These are phyloP conservation scores for Claviceps capensis DNA, from an alignment of 2,329 filamentous ascomycete genomes.

Conservation along the genomic window DNA sequence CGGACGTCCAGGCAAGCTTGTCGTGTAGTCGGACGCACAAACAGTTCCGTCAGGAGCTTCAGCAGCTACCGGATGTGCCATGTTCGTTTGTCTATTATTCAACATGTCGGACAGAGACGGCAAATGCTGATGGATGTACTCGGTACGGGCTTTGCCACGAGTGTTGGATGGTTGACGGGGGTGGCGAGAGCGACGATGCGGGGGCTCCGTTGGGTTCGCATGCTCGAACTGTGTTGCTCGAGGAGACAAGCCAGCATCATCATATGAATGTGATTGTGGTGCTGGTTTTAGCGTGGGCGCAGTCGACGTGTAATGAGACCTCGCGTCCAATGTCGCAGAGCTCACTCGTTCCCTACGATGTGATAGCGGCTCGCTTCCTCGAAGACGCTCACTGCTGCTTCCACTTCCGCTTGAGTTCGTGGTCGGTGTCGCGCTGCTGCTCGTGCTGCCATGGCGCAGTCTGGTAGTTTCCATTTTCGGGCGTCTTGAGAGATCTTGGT, in stretches of 20 bases:
- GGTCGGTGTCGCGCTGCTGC: slow-evolving; percentile 26
- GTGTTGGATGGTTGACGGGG: slow-evolving; percentile 15
- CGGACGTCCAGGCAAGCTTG: slow-evolving; percentile 8
- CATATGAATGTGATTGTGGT: slow-evolving; percentile 23
- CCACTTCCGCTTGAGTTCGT: slow-evolving; percentile 28
- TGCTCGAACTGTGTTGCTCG: slow-evolving; percentile 22
- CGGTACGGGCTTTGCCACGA: slow-evolving; percentile 13
- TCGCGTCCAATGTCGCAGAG: slow-evolving; percentile 32
- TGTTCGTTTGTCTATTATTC: slow-evolving; percentile 18
- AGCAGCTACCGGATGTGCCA: slow-evolving; percentile 7
- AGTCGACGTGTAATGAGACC: slow-evolving; percentile 29
- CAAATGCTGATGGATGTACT: slow-evolving; percentile 21
- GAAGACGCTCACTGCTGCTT: slow-evolving; percentile 33
- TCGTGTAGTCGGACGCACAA: background rate
- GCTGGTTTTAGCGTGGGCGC: slow-evolving; percentile 22
- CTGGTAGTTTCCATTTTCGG: slow-evolving; percentile 29
- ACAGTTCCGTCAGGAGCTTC: slow-evolving; percentile 2
- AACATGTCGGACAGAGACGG: slow-evolving; percentile 36
- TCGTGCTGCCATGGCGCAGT: slow-evolving; percentile 24
- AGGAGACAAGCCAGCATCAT: slow-evolving; percentile 32
- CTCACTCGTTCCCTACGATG: slow-evolving; percentile 32
- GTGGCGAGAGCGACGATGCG: slow-evolving; percentile 13
- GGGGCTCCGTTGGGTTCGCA: slow-evolving; percentile 14
- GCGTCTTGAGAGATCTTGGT: slow-evolving; percentile 32
- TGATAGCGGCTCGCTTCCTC: slow-evolving; percentile 34